Evolutionary conservation across 2,329 filamentous ascomycete genomes (phyloP).

Genomic region (Colletotrichum noveboracense): DNA sequence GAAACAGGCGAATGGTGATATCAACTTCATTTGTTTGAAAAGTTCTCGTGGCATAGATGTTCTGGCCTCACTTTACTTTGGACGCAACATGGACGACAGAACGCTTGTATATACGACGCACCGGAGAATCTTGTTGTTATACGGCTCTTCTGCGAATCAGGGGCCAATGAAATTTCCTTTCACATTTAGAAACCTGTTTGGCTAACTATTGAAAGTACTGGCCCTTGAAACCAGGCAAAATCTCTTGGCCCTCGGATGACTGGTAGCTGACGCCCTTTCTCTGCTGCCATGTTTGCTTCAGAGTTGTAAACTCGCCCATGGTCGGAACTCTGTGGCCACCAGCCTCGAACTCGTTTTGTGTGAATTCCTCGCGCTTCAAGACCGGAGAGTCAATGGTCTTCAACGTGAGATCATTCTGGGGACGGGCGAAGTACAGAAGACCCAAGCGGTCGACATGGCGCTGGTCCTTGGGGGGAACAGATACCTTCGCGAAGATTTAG

Average conservation of each 20-base stretch:
- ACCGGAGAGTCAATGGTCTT: slow-evolving; percentile 43
- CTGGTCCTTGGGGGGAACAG: slow-evolving; percentile 44
- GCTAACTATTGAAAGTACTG: slow-evolving; percentile 19
- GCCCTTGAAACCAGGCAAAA: slow-evolving; percentile 38
- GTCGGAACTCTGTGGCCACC: slow-evolving; percentile 34
- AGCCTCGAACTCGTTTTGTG: slow-evolving; percentile 41
- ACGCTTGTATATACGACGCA: background rate
- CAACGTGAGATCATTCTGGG: slow-evolving; percentile 41
- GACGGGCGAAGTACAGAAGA: slow-evolving; percentile 55
- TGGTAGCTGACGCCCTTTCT: slow-evolving; percentile 29
- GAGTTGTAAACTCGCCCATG: slow-evolving; percentile 41
- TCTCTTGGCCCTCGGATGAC: slow-evolving; percentile 33
- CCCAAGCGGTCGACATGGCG: slow-evolving; percentile 52
- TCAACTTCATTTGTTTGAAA: too few species aligned
- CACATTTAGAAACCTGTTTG: fast-evolving
- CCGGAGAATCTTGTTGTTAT: background rate
- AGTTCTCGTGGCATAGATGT: too few species aligned
- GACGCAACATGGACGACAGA: background rate
- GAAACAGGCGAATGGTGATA: background rate
- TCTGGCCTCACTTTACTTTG: too few species aligned
- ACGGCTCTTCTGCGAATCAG: fast-evolving
- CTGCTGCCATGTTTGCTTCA: slow-evolving; percentile 44
- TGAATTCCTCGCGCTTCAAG: slow-evolving; percentile 35
- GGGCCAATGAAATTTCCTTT: fast-evolving
- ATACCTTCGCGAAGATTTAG: slow-evolving; percentile 27